phyloP scores from a whole-genome alignment of 1,284 basidiomycete species.

The Volvariella volvacea region DNA sequence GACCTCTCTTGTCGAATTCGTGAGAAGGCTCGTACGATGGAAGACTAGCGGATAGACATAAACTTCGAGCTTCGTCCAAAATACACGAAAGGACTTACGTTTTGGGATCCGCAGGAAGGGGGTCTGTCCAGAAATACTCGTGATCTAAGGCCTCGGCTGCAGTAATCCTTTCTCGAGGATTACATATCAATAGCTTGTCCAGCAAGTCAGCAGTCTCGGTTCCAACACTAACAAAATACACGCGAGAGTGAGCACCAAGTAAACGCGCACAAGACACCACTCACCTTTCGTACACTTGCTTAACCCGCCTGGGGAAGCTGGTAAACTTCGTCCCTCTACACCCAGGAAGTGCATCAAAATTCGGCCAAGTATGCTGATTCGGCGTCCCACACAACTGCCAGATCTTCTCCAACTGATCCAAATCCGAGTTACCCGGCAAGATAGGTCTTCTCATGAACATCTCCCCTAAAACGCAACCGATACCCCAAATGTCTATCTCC shows the following conservation, averaged over 20 bases:
- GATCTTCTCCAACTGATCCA: slow-evolving; percentile 89
- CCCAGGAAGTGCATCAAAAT: slow-evolving; percentile 72
- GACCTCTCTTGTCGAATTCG: slow-evolving; percentile 76
- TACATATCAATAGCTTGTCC: slow-evolving; percentile 87
- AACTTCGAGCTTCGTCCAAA: slow-evolving; percentile 8
- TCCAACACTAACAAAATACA: slow-evolving; percentile 38
- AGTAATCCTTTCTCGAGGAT: slow-evolving; percentile 88
- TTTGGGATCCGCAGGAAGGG: slow-evolving; percentile 77
- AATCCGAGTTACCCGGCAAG: slow-evolving; percentile 81
- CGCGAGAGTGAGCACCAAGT: background rate
- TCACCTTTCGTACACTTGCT: slow-evolving; percentile 53
- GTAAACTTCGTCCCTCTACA: slow-evolving; percentile 67
- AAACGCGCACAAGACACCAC: slow-evolving; percentile 13
- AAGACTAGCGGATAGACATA: slow-evolving; percentile 36
- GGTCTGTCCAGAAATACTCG: slow-evolving; percentile 90
- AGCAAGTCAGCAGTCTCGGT: slow-evolving; percentile 83
- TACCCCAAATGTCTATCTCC: slow-evolving; percentile 98
- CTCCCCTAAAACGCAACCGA: slow-evolving; percentile 94
- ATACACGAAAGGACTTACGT: slow-evolving; percentile 40
- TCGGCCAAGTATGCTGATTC: slow-evolving; percentile 78
- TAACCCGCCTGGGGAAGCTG: slow-evolving; percentile 24
- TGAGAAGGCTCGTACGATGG: slow-evolving; percentile 78
- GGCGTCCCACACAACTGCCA: slow-evolving; percentile 87
- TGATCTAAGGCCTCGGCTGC: slow-evolving; percentile 85
- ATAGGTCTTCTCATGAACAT: slow-evolving; percentile 91